phyloP scores from a whole-genome alignment of 345 rosid genomes.

The Streptanthus diversifolius region DNA sequence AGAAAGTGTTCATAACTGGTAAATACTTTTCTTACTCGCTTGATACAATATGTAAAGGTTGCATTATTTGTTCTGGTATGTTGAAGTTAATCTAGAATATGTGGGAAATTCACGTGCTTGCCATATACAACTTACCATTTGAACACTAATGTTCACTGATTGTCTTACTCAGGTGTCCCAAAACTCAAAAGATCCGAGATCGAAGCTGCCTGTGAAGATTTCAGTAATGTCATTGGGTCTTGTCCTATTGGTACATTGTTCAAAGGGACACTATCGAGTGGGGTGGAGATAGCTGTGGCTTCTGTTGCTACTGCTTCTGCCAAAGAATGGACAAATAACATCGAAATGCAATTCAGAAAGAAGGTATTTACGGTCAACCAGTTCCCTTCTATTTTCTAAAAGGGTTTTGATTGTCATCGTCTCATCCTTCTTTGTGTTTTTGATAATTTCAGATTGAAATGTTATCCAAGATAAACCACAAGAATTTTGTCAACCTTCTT shows the following conservation, averaged over 20 bases:
- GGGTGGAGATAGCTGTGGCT: slow-evolving; percentile 89
- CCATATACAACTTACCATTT: background rate
- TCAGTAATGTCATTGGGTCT: slow-evolving; percentile 84
- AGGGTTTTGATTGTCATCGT: background rate
- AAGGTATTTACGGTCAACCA: slow-evolving; percentile 49
- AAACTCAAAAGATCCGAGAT: slow-evolving; percentile 86
- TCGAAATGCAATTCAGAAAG: slow-evolving; percentile 68
- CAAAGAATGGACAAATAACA: slow-evolving; percentile 63
- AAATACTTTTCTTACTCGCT: background rate
- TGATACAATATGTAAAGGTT: background rate
- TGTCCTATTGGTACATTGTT: slow-evolving; percentile 68
- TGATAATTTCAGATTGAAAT: slow-evolving; percentile 58
- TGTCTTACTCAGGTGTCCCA: slow-evolving; percentile 64
- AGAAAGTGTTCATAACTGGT: slow-evolving; percentile 89
- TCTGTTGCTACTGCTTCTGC: slow-evolving; percentile 53
- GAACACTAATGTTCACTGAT: background rate
- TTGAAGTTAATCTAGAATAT: background rate
- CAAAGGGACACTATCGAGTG: slow-evolving; percentile 90
- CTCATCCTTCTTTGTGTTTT: background rate
- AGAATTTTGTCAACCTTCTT: slow-evolving; percentile 90
- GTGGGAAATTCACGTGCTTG: background rate
- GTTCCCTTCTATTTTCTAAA: background rate
- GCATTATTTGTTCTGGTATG: background rate
- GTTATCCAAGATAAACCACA: slow-evolving; percentile 83
- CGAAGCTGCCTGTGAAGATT: slow-evolving; percentile 94